phyloP scores from a whole-genome alignment of 2,329 filamentous ascomycete genomes.

The Claviceps cyperi region DNA sequence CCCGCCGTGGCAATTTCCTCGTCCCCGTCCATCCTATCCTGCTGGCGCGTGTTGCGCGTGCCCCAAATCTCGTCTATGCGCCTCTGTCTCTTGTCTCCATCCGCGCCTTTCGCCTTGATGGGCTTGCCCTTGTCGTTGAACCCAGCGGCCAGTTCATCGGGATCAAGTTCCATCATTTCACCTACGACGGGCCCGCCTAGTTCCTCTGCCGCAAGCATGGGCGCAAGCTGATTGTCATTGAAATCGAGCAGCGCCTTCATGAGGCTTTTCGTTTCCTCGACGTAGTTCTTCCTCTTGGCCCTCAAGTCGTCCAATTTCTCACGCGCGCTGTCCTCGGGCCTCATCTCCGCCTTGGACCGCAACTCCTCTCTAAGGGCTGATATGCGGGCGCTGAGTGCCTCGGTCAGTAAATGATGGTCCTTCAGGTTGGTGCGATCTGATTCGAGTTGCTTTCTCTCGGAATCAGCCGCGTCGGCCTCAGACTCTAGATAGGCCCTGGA shows the following conservation, averaged over 20 bases:
- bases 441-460: constrained; percentile 33
- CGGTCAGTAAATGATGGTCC: constrained; percentile 41
- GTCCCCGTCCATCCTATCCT: constrained; percentile 15
- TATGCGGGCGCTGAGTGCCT: constrained; percentile 42
- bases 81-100: constrained; percentile 38
- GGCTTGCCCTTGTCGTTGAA: constrained; percentile 45
- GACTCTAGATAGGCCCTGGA: constrained; percentile 43
- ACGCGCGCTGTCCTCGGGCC: constrained; percentile 44
- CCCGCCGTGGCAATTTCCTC: constrained; percentile 37
- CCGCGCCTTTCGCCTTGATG: constrained; percentile 30
- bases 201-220: constrained; percentile 71
- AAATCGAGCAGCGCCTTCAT: constrained; percentile 54
- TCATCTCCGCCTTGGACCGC: constrained; percentile 40
- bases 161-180: constrained; percentile 50
- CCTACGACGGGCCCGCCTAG: constrained; percentile 72
- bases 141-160: constrained; percentile 43
- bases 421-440: constrained; percentile 33
- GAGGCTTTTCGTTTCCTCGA: constrained; percentile 44
- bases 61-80: constrained; percentile 53
- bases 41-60: constrained; percentile 7
- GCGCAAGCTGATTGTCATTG: constrained; percentile 53
- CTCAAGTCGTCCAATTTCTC: constrained; percentile 48
- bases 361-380: constrained; percentile 42
- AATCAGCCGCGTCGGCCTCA: constrained; percentile 27
- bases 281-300: constrained; percentile 43